Conservation (phyloP, 2,329 filamentous ascomycete species). For the Uncinocarpus reesii region DNA sequence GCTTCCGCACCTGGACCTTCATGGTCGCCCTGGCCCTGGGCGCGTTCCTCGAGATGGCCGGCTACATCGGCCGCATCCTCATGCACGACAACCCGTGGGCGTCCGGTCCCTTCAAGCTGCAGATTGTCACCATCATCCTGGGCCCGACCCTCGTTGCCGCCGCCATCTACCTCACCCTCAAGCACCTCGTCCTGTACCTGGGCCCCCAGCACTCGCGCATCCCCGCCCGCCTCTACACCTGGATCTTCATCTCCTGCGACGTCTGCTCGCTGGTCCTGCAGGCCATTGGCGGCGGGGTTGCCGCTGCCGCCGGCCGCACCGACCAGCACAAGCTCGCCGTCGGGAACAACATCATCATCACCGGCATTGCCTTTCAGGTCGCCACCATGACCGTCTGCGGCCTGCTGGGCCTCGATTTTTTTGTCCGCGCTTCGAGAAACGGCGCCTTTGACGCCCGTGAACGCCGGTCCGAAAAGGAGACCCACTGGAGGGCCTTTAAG, state of each 20-base stretch:
- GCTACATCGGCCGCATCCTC: conserved; percentile 47
- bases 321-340: conserved; percentile 32
- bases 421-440: conserved; percentile 29
- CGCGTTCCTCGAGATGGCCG: conserved; percentile 43
- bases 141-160: conserved; percentile 48
- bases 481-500: conserved; percentile 17
- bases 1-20: conserved; percentile 48
- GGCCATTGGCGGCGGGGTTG: conserved; percentile 48
- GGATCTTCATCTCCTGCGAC: conserved; percentile 52
- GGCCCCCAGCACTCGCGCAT: conserved; percentile 42
- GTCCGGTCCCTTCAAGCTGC: conserved; percentile 42
- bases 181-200: conserved; percentile 48
- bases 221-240: conserved; percentile 44
- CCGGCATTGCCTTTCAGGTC: conserved; percentile 50
- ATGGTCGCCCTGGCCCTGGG: conserved; percentile 42
- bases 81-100: conserved; percentile 46
- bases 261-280: conserved; percentile 50
- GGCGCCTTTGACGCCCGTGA: conserved; percentile 14
- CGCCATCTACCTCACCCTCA: conserved; percentile 47
- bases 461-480: not conserved
- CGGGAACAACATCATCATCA: conserved; percentile 48
- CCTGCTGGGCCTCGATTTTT: conserved; percentile 35
- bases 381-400: conserved; percentile 37
- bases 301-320: conserved; percentile 40
- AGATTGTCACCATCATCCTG: conserved; percentile 47